A percentile compares a stretch with the other conserved stretches of the same genome.
phyloP scores from a whole-genome alignment of 2,329 filamentous ascomycete genomes.

The Xylariales sp. region DNA sequence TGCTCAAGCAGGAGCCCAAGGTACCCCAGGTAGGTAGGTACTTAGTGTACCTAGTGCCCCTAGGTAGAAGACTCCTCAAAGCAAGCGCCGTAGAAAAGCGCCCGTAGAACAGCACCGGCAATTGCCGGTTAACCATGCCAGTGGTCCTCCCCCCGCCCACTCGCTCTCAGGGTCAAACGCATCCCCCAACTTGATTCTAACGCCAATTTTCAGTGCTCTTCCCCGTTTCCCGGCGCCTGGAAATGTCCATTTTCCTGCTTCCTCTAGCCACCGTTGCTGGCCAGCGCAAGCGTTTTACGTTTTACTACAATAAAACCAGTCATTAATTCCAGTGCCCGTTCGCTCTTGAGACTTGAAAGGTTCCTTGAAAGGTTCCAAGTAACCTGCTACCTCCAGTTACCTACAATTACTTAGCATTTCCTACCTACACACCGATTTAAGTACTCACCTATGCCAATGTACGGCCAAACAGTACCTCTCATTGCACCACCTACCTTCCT shows the following conservation, averaged over 20 bases:
- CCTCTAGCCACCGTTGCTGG: conserved; percentile 5
- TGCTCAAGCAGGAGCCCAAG: too few relatives aligned
- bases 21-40: too few relatives aligned
- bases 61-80: neutral
- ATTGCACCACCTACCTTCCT: neutral
- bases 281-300: neutral
- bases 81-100: conserved; percentile 44
- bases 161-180: conserved; percentile 49
- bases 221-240: conserved; percentile 26
- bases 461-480: too few relatives aligned
- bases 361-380: neutral
- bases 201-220: conserved; percentile 39
- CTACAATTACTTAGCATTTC: neutral
- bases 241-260: conserved; percentile 8
- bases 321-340: conserved; percentile 2
- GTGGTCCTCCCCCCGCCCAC: conserved; percentile 32
- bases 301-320: conserved; percentile 2
- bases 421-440: too few relatives aligned
- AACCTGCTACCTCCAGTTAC: neutral
- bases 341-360: neutral
- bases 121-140: conserved; percentile 40
- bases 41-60: too few relatives aligned
- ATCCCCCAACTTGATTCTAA: conserved; percentile 41
- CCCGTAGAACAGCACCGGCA: conserved; percentile 46
- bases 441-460: too few relatives aligned